These are phyloP conservation scores for Albifimbria verrucaria DNA, from an alignment of 2,329 filamentous ascomycete genomes.

Conservation along the genomic window DNA sequence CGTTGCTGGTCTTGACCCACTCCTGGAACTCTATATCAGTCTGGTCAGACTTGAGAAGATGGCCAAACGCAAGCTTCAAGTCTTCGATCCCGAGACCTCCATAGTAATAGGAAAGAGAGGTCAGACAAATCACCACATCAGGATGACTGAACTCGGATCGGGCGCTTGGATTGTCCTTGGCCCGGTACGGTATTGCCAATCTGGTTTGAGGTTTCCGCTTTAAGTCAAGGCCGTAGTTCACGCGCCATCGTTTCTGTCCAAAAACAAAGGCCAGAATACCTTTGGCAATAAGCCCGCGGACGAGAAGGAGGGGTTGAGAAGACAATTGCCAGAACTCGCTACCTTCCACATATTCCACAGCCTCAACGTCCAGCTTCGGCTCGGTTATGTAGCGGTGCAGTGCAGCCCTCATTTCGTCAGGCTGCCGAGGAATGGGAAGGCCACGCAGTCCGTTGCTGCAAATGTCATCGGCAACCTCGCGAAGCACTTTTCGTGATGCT, in stretches of 20 bases:
- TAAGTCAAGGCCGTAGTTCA: constrained; percentile 58
- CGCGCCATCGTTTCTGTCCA: constrained; percentile 57
- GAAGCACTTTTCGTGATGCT: constrained; percentile 26
- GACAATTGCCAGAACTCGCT: constrained; percentile 31
- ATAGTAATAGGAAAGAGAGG: constrained; percentile 55
- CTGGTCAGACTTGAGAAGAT: constrained; percentile 50
- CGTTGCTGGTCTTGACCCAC: constrained; percentile 39
- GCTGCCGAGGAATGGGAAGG: constrained; percentile 37
- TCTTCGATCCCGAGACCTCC: constrained; percentile 49
- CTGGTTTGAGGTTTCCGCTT: constrained; percentile 35
- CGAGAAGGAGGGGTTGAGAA: constrained; percentile 38
- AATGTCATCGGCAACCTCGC: constrained; percentile 34
- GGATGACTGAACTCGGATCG: constrained; percentile 62
- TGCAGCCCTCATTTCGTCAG: constrained; percentile 21
- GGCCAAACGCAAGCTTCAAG: constrained; percentile 42
- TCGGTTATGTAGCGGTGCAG: constrained; percentile 44
- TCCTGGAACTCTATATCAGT: constrained; percentile 45
- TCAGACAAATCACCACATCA: constrained; percentile 54
- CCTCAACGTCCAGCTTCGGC: constrained; percentile 14
- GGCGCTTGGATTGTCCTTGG: constrained; percentile 54
- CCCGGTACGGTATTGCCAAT: constrained; percentile 57
- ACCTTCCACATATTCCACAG: constrained; percentile 33
- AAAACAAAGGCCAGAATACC: constrained; percentile 54
- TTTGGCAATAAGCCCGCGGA: constrained; percentile 54
- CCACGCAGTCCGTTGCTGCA: constrained; percentile 35